phyloP scores from a whole-genome alignment of 805 yeast genomes.

The Debaryomyces tyrocola region DNA sequence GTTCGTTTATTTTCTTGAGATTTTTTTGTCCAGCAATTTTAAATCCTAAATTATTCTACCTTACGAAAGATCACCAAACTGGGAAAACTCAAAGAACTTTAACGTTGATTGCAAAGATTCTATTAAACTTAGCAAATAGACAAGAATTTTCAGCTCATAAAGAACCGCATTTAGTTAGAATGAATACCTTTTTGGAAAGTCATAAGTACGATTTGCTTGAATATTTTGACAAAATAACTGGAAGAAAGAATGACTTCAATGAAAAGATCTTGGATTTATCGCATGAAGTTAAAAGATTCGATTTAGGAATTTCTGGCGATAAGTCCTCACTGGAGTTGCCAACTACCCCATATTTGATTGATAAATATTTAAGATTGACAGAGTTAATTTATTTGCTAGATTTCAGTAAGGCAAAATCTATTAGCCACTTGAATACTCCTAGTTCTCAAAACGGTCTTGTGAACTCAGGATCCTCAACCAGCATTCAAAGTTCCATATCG shows the following conservation, averaged over 20 bases:
- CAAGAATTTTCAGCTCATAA: constrained; percentile 71
- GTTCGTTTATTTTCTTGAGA: constrained; percentile 77
- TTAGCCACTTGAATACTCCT: background rate
- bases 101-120: constrained; percentile 75
- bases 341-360: constrained; percentile 66
- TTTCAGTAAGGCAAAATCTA: constrained; percentile 3
- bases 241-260: constrained; percentile 64
- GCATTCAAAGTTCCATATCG: background rate
- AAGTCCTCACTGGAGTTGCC: constrained; percentile 59
- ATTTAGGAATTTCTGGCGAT: constrained; percentile 52
- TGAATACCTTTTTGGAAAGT: constrained; percentile 67
- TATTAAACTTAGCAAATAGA: constrained; percentile 78
- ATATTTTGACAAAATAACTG: constrained; percentile 72
- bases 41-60: constrained; percentile 81
- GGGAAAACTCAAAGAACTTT: constrained; percentile 74
- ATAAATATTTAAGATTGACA: constrained; percentile 59
- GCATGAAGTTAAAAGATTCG: constrained; percentile 57
- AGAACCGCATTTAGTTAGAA: constrained; percentile 72
- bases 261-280: constrained; percentile 57
- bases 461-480: background rate
- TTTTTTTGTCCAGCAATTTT: constrained; percentile 77
- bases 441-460: background rate
- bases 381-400: constrained; percentile 54
- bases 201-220: constrained; percentile 60
- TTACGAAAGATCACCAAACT: constrained; percentile 68